These are phyloP conservation scores for Telopea speciosissima DNA, from an alignment of 177 flowering plant genomes.

Conservation along the genomic window DNA sequence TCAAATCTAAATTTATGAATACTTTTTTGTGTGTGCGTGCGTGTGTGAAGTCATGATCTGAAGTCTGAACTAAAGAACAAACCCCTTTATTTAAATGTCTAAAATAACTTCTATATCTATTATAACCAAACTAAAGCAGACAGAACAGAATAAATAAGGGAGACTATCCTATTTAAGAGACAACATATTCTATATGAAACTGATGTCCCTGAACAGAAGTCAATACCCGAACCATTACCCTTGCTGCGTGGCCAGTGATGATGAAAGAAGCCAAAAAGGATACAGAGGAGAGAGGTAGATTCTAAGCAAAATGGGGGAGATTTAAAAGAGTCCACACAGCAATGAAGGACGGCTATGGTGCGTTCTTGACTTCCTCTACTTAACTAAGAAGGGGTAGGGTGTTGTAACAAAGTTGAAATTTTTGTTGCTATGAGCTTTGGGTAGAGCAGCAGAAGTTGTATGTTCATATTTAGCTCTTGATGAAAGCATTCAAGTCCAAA, in stretches of 20 bases:
- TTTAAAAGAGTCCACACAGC: constrained; percentile 4
- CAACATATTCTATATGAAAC: not conserved
- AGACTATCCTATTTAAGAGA: no score
- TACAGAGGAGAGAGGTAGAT: not conserved
- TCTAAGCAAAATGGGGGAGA: not conserved
- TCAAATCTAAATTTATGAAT: no score
- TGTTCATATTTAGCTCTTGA: constrained; percentile 32
- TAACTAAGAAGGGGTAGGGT: not conserved
- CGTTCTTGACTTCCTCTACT: constrained; percentile 80
- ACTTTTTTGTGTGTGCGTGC: no score
- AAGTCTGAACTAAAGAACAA: no score
- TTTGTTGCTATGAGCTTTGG: constrained; percentile 21
- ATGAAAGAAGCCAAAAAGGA: not conserved
- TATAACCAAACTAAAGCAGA: no score
- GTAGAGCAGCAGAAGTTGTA: constrained; percentile 15
- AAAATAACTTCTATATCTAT: no score
- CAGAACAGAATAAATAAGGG: no score
- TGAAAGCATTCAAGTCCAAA: constrained; percentile 51
- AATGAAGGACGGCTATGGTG: constrained; percentile 47
- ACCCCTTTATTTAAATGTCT: no score
- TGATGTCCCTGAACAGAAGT: constrained; percentile 17
- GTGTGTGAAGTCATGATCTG: no score
- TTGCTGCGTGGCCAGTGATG: constrained; percentile 6
- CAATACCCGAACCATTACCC: constrained; percentile 35
- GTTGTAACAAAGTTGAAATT: constrained; percentile 16